Evolutionary conservation across 2,329 filamentous ascomycete genomes (phyloP), one percentile per base, ranked within the genome.

Genomic region (Neonectria faginata): DNA sequence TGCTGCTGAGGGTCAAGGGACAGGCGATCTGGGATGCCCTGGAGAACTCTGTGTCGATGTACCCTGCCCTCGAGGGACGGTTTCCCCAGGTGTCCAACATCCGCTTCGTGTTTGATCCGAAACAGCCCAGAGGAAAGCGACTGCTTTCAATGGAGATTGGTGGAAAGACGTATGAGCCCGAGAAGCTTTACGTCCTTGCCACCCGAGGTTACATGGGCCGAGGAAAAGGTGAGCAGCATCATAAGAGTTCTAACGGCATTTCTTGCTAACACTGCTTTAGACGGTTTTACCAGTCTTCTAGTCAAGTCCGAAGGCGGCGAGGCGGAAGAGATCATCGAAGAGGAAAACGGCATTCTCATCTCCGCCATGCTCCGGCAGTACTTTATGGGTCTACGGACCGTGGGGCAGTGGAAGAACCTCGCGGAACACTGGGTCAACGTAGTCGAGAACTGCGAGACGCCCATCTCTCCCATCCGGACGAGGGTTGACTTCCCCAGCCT

Each of bases 81-180:
- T 97, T 97, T 70, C 90, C 93, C 0, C 94, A 97, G 75, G 92
- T 97, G 0, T 95, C 92, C 3, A 94, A 94, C 71, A 96, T 97
- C 70, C 80, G 79, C 1, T 94, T 94, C 74, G 85, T 85, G 53
- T 95, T 91, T 73, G 90, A 96, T 68, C 88, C 91, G 0, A 82
- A 82, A 0, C 82, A 83, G 41, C 84, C 88, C 1, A 76, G 85
- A 0, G 88, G 89, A 0, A 84, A 87, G 3, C 86, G 94, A 31
- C 84, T 97, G 45, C 79, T 86, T 2, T 88, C 83, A 51, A 86
- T 88, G 10, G 85, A 83, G 10, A 85, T 97, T 25, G 88, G 83
- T 1, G 88, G 85, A 0, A 77, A 85, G 55, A 85, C 89, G 0
- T 82, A 93, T 5, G 87, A 93, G 22, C 79, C 86, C 11, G 82